phyloP scores from a whole-genome alignment of 163 green algal genomes.

The Chlamydomonas reinhardtii region DNA sequence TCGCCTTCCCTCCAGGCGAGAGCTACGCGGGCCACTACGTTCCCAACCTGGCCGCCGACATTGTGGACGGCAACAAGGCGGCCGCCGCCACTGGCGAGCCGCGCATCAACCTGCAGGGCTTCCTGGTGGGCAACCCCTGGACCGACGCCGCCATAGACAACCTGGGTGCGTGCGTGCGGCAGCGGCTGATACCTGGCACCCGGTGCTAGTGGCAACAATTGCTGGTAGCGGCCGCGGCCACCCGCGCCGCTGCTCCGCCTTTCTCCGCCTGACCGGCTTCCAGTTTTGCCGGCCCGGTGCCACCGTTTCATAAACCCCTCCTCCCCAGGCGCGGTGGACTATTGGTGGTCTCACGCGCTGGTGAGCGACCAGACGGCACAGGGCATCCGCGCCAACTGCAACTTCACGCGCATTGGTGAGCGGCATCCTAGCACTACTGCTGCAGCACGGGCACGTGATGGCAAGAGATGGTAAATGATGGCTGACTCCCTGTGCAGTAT shows the following conservation, averaged over 20 bases:
- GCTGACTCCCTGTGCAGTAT: no score
- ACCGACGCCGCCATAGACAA: constrained; percentile 88
- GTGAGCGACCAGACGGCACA: constrained; percentile 66
- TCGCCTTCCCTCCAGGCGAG: constrained; percentile 55
- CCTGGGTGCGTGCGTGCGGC: constrained; percentile 46
- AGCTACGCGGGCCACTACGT: constrained; percentile 86
- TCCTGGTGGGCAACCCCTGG: constrained; percentile 91
- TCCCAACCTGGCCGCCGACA: constrained; percentile 76
- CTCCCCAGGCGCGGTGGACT: constrained; percentile 70
- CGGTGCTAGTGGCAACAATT: no score
- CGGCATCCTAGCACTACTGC: no score
- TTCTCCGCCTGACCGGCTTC: no score
- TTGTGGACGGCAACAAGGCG: constrained; percentile 58
- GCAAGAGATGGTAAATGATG: no score
- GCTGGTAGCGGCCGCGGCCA: no score
- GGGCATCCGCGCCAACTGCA: constrained; percentile 72
- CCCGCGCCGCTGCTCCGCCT: no score
- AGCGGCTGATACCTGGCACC: no score
- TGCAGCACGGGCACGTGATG: no score
- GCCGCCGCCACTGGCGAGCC: background rate
- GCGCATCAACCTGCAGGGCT: constrained; percentile 64
- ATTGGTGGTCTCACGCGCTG: constrained; percentile 85
- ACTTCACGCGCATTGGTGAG: constrained; percentile 76
- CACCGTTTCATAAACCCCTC: no score
- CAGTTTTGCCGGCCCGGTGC: no score